Evolutionary conservation across 2,329 filamentous ascomycete species (phyloP), one percentile per base, ranked within the genome.

Genomic region (Trichophyton rubrum): DNA sequence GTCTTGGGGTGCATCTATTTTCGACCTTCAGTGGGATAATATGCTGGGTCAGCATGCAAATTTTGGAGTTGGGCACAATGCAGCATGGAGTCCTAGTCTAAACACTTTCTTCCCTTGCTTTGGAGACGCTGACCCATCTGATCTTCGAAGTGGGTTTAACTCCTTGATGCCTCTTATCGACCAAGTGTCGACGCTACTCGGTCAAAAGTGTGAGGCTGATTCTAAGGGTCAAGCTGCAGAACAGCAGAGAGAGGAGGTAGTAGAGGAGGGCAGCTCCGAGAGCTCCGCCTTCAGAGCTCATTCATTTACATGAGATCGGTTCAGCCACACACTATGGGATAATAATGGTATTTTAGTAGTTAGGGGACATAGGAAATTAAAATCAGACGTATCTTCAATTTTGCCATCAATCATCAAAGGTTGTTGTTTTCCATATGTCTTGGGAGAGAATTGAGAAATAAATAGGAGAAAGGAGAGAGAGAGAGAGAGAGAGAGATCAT

Each of bases 1-100:
- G 13, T 69, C 68, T 1, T 77, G 74, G 74, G 72, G 73, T 1
- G 72, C 69, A 15, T 70, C 68, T 0, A 58, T 76, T 8, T 73
- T 71, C 62, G 68, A 74, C 60, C 64, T 70, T 1, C 66, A 69
- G 40, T 78, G 76, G 76, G 74, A 77, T 61, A 73, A 70, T 20
- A 53, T 73, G 27, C 68, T 77, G 30, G 72, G 70, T 27, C 64
- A 73, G 43, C 71, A 72, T 60, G 72, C 68, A 17, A 72, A 69
- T 35, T 64, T 72, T 58, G 60, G 66, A 47, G 64, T 71, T 22
- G 73, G 73, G 15, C 67, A 74, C 59, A 64, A 69, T 1, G 70
- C 73, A 38, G 66, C 63, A 5, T 75, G 70, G 68, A 67, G 51
- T 24, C 68, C 67, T 27, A 69, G 63, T 3, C 60, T 73, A 9